These are phyloP conservation scores for Perkinsus chesapeaki DNA, from an alignment of 169 alveolate genomes.

Conservation along the genomic window DNA sequence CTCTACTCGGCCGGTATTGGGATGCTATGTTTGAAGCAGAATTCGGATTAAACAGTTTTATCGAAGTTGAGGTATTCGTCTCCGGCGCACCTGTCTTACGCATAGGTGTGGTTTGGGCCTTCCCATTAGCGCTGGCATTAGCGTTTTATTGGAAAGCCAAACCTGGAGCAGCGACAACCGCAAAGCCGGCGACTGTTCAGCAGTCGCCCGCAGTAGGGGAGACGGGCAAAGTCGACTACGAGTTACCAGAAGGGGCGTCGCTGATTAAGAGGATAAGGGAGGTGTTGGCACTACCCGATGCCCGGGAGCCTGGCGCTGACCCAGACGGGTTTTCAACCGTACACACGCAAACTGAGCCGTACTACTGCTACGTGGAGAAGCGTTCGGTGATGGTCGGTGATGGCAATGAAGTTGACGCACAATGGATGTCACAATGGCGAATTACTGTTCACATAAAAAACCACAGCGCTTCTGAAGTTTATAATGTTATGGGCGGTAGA, in stretches of 20 bases:
- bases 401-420: background rate
- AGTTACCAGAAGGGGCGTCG: background rate
- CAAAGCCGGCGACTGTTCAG: too few species aligned
- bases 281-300: background rate
- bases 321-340: background rate
- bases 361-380: background rate
- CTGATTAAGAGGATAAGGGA: background rate
- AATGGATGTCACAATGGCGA: background rate
- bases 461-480: background rate
- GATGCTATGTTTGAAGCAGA: too few species aligned
- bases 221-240: background rate
- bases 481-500: background rate
- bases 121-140: too few species aligned
- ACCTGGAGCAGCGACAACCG: too few species aligned
- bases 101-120: too few species aligned
- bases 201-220: too few species aligned
- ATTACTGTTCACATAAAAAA: background rate
- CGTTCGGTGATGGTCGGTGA: background rate
- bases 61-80: too few species aligned
- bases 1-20: too few species aligned
- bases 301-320: background rate
- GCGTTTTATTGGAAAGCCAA: too few species aligned
- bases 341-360: background rate
- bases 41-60: too few species aligned
- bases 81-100: too few species aligned